Evolutionary conservation across 176 grass and related monocot species (phyloP).

Genomic region (Triticum monococcum): DNA sequence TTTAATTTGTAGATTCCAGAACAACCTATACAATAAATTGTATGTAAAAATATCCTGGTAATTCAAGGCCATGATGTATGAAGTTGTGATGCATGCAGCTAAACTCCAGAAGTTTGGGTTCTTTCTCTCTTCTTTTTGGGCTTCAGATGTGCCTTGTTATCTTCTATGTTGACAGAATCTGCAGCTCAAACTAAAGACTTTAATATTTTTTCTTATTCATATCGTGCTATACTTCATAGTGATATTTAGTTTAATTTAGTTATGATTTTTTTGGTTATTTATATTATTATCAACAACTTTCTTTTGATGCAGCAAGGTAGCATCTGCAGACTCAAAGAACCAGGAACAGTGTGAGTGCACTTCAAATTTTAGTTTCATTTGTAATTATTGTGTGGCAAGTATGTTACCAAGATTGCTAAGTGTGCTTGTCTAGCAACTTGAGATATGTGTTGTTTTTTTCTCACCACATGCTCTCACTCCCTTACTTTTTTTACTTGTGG

Average conservation of each 20-base stretch:
- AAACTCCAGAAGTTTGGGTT: not conserved
- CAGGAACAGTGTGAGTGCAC: constrained; percentile 25
- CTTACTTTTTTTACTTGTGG: not conserved
- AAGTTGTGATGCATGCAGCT: not conserved
- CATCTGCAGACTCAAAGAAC: constrained; percentile 33
- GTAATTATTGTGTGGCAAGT: not conserved
- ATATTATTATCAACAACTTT: not conserved
- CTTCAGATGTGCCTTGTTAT: not conserved
- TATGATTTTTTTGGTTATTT: not conserved
- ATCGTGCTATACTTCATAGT: constrained; percentile 4
- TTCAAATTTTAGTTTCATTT: not conserved
- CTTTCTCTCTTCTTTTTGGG: not conserved
- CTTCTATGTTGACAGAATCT: not conserved
- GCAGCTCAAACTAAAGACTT: not conserved
- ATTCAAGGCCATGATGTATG: constrained; percentile 19
- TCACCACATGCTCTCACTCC: not conserved
- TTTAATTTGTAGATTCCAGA: not conserved
- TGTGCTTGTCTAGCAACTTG: not conserved
- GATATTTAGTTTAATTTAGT: constrained; percentile 2
- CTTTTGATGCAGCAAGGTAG: constrained; percentile 38
- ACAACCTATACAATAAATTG: not conserved
- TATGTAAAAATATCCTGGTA: not conserved
- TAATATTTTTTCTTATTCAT: not conserved
- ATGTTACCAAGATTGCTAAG: constrained; percentile 5
- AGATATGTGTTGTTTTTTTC: not conserved